Evolutionary conservation across 2,329 filamentous ascomycete genomes (phyloP).

Genomic region (Nigrospora sphaerica): DNA sequence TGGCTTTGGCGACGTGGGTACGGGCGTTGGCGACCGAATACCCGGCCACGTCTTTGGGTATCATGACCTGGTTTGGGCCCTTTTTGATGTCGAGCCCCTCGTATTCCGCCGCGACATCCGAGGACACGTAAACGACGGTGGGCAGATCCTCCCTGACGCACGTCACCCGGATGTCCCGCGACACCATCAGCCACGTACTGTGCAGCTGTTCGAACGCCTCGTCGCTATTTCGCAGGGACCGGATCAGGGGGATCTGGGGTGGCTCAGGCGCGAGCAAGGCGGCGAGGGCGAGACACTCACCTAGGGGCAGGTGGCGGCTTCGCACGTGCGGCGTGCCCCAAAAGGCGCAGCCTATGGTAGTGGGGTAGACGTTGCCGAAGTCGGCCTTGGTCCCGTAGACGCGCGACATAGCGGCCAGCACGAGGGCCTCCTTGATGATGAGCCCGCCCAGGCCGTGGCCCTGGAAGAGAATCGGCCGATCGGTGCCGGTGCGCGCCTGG

Average conservation of each 20-base stretch:
- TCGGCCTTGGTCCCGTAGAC: neutral
- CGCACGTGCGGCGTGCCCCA: slow-evolving; percentile 2
- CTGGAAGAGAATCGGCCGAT: slow-evolving; percentile 2
- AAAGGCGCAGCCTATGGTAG: neutral
- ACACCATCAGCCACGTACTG: neutral
- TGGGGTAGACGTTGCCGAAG: neutral
- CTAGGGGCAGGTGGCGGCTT: neutral
- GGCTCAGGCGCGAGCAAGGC: neutral
- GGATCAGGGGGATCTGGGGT: neutral
- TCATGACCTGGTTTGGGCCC: neutral
- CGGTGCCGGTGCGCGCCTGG: neutral
- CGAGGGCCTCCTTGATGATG: slow-evolving; percentile 3
- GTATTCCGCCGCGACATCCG: neutral
- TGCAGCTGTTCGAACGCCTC: neutral
- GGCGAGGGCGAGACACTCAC: neutral
- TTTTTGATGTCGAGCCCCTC: neutral
- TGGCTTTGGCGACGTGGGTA: neutral
- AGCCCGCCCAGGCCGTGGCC: slow-evolving; percentile 3
- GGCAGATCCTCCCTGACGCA: slow-evolving; percentile 2
- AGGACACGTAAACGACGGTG: neutral
- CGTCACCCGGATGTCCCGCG: slow-evolving; percentile 1
- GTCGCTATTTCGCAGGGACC: neutral
- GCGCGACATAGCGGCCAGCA: neutral
- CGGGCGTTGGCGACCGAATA: neutral
- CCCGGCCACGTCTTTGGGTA: neutral